Base-by-base conservation (phyloP, 352 stramenopile genomes). In the Halophytophthora polymorphica region DNA sequence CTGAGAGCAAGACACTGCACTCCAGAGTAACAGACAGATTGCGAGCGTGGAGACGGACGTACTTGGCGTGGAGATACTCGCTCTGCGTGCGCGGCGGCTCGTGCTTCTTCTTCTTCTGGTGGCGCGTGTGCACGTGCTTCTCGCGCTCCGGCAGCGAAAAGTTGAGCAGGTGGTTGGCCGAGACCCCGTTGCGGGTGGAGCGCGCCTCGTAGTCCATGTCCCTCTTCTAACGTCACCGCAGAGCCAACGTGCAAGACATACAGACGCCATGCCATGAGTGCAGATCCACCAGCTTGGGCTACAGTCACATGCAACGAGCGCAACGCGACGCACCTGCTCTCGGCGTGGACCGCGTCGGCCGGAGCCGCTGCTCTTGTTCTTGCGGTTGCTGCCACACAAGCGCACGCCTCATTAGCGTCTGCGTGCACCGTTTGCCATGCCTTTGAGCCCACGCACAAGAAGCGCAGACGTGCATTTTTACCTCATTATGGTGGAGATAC, bases 1-100 rank as follows among this genome's bases (percentile, higher is more conserved):
- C 22, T 12, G 2, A 33, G 31, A 21, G 1, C 14, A 13, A 13
- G n/a, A 11, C 14, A 55, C 18, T 1, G 2, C 15, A 50, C 10
- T 21, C 14, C 18, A 12, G 22, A 37, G 46, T 25, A 35, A n/a
- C 17, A 42, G 42, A 69, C 1, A 38, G 1, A 14, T 2, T 35
- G n/a, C 5, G 23, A 50, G 2, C 44, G 6, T 25, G 18, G 11
- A 51, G 15, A 12, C 35, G 6, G 33, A 45, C 70, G 51, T 61
- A 93, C 83, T 92, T 93, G 55, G 83, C 83, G 58, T 93, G 83
- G 14, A 93, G 75, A 52, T 88, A 93, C 66, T 93, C 81, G 60
- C 58, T 87, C 43, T 90, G 81, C 38, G 83, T 93, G 54, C 81
- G 79, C 45, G 77, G 61, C 18, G 65, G 61, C 2, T 34, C 66